Conservation (phyloP, 495 filamentous ascomycete genomes). For the Daldinia childiae region DNA sequence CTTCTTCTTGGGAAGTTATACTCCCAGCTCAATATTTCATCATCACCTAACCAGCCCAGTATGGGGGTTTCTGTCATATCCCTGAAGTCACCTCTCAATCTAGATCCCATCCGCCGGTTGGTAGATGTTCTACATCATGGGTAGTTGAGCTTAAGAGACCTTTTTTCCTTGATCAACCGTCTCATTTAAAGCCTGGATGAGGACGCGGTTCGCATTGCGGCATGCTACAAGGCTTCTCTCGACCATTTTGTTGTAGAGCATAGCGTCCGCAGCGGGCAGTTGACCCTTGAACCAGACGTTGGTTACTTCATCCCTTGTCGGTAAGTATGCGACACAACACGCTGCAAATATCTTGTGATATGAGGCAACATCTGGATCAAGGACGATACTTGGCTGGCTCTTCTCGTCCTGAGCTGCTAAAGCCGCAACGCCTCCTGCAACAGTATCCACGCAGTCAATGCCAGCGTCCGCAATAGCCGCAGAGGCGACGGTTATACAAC, state of each 20-base stretch:
- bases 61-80: neutral
- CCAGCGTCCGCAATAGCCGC: conserved; percentile 96
- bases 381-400: conserved; percentile 63
- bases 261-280: conserved; percentile 51
- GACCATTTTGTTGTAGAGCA: conserved; percentile 53
- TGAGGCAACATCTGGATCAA: conserved; percentile 87
- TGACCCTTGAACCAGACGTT: conserved; percentile 92
- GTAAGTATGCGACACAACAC: conserved; percentile 91
- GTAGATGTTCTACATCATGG: neutral
- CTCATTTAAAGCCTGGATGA: conserved; percentile 51
- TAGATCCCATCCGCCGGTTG: neutral
- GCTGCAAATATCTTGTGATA: conserved; percentile 79
- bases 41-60: neutral
- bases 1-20: neutral
- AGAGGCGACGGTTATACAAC: conserved; percentile 92
- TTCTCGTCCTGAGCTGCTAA: conserved; percentile 62
- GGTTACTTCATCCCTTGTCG: conserved; percentile 87
- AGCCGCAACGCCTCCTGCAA: conserved; percentile 88
- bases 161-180: conserved; percentile 43
- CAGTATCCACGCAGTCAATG: conserved; percentile 93
- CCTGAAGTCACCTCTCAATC: neutral
- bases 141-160: conserved; percentile 26
- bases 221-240: conserved; percentile 57
- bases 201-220: conserved; percentile 53
- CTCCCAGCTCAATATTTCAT: neutral